These are phyloP conservation scores for Cordyceps cicadae DNA, from an alignment of 2,329 filamentous ascomycete genomes.

Conservation along the genomic window DNA sequence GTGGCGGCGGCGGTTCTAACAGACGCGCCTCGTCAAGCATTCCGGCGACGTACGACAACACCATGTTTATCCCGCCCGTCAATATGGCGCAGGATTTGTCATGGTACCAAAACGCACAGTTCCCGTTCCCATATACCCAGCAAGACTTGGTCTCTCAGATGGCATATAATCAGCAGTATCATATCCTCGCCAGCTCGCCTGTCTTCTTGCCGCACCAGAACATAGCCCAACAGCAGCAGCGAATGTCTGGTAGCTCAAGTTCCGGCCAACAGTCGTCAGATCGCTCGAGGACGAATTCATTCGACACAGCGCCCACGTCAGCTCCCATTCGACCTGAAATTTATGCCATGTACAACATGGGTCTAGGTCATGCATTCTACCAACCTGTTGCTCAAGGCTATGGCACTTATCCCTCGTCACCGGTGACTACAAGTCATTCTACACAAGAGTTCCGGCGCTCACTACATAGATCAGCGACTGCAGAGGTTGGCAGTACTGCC, in stretches of 20 bases:
- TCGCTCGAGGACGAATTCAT: constrained; percentile 53
- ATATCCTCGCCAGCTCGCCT: constrained; percentile 28
- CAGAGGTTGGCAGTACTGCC: constrained; percentile 39
- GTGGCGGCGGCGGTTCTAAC: constrained; percentile 32
- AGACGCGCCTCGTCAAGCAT: constrained; percentile 47
- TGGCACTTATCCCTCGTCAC: constrained; percentile 49
- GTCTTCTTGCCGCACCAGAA: constrained; percentile 29
- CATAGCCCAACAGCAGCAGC: constrained; percentile 20
- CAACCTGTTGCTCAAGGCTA: constrained; percentile 36
- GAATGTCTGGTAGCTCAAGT: constrained; percentile 20
- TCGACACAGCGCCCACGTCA: constrained; percentile 53
- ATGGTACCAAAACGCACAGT: constrained; percentile 39
- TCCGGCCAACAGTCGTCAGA: constrained; percentile 30
- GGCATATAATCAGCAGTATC: constrained; percentile 31
- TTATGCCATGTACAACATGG: constrained; percentile 41
- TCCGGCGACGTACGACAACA: constrained; percentile 38
- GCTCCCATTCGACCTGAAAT: constrained; percentile 50
- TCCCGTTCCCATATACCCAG: constrained; percentile 33
- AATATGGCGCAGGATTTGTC: constrained; percentile 38
- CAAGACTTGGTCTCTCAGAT: constrained; percentile 35
- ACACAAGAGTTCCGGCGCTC: constrained; percentile 48
- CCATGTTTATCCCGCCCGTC: constrained; percentile 37
- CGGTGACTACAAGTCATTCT: constrained; percentile 35
- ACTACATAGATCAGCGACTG: constrained; percentile 45
- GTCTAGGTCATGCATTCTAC: constrained; percentile 37